These are phyloP conservation scores for Diaporthe capsici DNA, from an alignment of 2,329 filamentous ascomycete species.

Conservation along the genomic window DNA sequence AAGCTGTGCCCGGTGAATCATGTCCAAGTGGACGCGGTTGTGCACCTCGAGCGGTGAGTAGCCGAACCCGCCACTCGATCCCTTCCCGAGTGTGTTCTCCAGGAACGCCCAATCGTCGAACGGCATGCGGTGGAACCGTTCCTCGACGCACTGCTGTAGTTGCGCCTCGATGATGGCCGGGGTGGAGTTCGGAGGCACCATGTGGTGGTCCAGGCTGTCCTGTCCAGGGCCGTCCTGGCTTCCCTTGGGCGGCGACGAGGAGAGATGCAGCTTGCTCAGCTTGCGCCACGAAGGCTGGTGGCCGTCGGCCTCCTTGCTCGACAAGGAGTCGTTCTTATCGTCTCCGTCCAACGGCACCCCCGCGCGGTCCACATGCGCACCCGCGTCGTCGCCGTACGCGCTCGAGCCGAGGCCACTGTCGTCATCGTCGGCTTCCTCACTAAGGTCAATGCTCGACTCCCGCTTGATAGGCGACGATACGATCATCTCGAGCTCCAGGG, in stretches of 20 bases:
- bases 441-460: background rate
- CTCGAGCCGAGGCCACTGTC: conserved; percentile 4
- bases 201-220: background rate
- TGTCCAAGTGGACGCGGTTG: conserved; percentile 35
- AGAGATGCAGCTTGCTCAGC: conserved; percentile 25
- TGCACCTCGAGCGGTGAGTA: conserved; percentile 39
- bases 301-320: conserved; percentile 19
- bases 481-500: conserved; percentile 35
- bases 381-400: background rate
- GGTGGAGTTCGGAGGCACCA: background rate
- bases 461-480: conserved; percentile 35
- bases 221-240: background rate
- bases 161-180: conserved; percentile 17
- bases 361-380: background rate
- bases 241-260: background rate
- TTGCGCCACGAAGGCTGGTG: background rate
- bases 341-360: conserved; percentile 7
- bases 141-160: conserved; percentile 1
- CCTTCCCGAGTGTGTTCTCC: conserved; percentile 11
- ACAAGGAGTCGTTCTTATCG: conserved; percentile 31
- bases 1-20: conserved; percentile 18
- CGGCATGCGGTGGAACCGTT: background rate
- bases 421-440: background rate
- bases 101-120: conserved; percentile 35
- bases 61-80: background rate